Evolutionary conservation across 208 protist species (phyloP).

Genomic region (Crithidia thermophila): DNA sequence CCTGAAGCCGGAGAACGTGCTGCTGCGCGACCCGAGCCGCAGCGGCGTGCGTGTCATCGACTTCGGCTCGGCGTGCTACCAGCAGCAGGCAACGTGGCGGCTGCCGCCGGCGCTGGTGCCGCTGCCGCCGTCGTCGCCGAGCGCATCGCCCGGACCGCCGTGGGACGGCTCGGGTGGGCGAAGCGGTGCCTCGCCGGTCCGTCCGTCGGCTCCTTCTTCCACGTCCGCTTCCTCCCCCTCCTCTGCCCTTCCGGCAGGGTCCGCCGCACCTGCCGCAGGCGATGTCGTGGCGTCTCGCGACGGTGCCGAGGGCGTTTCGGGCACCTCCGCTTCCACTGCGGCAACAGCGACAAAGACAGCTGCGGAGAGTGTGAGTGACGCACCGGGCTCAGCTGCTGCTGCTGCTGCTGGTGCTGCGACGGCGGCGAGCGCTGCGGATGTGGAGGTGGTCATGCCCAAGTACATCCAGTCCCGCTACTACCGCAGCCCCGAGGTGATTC

Average conservation of each 20-base stretch:
- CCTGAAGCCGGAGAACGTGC: constrained; percentile 97
- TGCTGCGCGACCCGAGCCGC: constrained; percentile 86
- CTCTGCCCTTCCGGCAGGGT: too few relatives aligned
- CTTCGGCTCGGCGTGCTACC: constrained; percentile 97
- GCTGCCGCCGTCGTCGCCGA: constrained; percentile 27
- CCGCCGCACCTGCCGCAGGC: neutral
- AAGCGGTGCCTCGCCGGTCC: neutral
- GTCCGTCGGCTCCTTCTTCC: too few relatives aligned
- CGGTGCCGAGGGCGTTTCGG: too few relatives aligned
- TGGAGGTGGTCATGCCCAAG: constrained; percentile 32
- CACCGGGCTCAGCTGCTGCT: too few relatives aligned
- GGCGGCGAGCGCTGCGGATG: neutral
- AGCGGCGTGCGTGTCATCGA: constrained; percentile 97
- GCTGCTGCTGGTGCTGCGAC: neutral
- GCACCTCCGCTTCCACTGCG: too few relatives aligned
- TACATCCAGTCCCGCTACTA: constrained; percentile 98
- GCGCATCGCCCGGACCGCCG: constrained; percentile 18
- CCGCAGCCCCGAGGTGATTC: constrained; percentile 97
- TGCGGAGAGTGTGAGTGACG: too few relatives aligned
- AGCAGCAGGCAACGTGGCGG: constrained; percentile 30
- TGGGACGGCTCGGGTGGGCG: constrained; percentile 12
- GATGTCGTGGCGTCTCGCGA: too few relatives aligned
- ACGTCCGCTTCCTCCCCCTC: too few relatives aligned
- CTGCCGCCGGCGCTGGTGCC: constrained; percentile 25
- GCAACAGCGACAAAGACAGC: too few relatives aligned